Conservation (phyloP, 2,329 filamentous ascomycete species). For the Xylariaceae sp. region DNA sequence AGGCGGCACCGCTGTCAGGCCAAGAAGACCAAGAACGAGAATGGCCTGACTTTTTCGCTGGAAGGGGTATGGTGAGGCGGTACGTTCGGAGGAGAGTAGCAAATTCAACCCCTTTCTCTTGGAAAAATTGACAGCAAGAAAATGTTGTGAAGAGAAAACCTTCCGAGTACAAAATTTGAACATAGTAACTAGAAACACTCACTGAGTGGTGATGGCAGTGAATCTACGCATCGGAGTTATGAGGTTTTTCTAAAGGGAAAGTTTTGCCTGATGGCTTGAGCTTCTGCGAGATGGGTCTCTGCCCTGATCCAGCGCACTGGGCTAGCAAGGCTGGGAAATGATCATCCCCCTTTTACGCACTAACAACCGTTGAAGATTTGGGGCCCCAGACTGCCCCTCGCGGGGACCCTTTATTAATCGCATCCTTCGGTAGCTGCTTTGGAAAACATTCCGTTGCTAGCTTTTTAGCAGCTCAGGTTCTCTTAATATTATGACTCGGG, state of each 20-base stretch:
- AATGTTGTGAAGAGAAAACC: not conserved
- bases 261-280: not conserved
- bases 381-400: not conserved
- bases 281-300: not conserved
- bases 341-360: not conserved
- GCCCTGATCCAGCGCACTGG: not conserved
- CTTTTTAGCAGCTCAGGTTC: not conserved
- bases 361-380: not conserved
- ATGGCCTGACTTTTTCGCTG: constrained; percentile 17
- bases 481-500: not conserved
- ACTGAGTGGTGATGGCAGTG: not conserved
- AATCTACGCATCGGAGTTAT: not conserved
- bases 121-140: not conserved
- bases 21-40: not conserved
- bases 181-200: not conserved
- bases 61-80: constrained; percentile 12
- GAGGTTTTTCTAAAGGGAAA: not conserved
- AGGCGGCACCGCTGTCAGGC: not conserved
- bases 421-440: not conserved
- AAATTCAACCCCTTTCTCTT: not conserved
- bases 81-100: constrained; percentile 1
- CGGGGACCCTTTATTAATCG: not conserved
- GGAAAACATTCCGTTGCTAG: not conserved
- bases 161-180: not conserved
- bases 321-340: not conserved